Evolutionary conservation across 495 filamentous ascomycete species (phyloP).

Genomic region (Penicillium silybi): DNA sequence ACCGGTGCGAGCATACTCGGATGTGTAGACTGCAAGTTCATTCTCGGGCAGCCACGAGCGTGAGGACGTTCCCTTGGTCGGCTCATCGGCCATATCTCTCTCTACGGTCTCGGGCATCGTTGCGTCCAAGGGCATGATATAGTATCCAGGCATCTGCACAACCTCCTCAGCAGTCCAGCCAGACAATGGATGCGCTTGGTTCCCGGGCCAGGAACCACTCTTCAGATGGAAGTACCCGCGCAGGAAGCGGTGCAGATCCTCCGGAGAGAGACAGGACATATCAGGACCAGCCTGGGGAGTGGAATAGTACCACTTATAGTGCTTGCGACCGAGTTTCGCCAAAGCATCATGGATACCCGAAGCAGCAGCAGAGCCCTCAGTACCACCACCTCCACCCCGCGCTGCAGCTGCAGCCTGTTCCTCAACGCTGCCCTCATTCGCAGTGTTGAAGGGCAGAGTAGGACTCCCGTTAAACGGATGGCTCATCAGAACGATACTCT

Average conservation of each 20-base stretch:
- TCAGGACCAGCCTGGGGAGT: conserved; percentile 51
- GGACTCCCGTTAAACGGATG: conserved; percentile 54
- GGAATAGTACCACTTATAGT: conserved; percentile 71
- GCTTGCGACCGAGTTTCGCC: conserved; percentile 51
- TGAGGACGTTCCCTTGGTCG: conserved; percentile 19
- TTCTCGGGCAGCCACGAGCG: conserved; percentile 51
- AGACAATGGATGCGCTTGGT: conserved; percentile 49
- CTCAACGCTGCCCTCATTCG: conserved; percentile 20
- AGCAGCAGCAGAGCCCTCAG: conserved; percentile 28
- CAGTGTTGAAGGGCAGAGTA: conserved; percentile 48
- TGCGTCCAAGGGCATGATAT: conserved; percentile 58
- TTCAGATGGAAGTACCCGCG: conserved; percentile 68
- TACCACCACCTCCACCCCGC: conserved; percentile 13
- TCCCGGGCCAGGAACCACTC: conserved; percentile 55
- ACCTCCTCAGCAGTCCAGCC: conserved; percentile 54
- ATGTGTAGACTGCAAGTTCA: conserved; percentile 56
- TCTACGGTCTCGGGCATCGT: conserved; percentile 57
- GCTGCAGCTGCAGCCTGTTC: conserved; percentile 12
- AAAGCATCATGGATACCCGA: conserved; percentile 50
- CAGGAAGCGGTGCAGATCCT: conserved; percentile 55
- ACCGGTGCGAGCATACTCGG: conserved; percentile 59
- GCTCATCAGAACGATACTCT: conserved; percentile 49
- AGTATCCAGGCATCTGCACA: conserved; percentile 60
- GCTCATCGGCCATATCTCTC: conserved; percentile 49
- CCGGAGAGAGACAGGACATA: conserved; percentile 47